Conservation (phyloP, 2,329 filamentous ascomycete species). For the Lojkania enalia region DNA sequence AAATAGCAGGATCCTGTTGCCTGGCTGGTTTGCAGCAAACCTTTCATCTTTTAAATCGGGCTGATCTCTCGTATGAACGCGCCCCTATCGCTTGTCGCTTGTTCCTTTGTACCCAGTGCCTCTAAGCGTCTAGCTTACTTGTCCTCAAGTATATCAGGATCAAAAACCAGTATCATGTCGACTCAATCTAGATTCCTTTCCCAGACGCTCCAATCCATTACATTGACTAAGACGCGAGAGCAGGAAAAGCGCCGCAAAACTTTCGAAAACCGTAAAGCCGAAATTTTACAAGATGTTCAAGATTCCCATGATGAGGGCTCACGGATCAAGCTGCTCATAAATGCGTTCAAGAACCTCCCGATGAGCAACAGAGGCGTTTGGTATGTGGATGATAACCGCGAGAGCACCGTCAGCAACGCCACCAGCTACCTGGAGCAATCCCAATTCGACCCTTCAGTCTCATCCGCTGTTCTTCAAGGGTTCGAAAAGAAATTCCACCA, state of each 20-base stretch:
- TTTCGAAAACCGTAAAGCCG: constrained; percentile 17
- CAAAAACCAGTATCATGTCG: too few relatives aligned
- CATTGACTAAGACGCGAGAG: constrained; percentile 19
- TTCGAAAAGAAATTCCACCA: constrained; percentile 16
- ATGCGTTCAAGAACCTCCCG: constrained; percentile 14
- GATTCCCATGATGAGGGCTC: constrained; percentile 8
- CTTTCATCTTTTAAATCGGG: too few relatives aligned
- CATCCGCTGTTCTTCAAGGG: constrained; percentile 8
- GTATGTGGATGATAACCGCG: constrained; percentile 16
- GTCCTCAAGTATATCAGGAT: too few relatives aligned
- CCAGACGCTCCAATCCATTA: constrained; percentile 23
- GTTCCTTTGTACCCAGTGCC: too few relatives aligned
- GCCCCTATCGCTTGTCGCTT: too few relatives aligned
- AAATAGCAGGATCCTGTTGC: too few relatives aligned
- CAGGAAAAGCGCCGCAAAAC: constrained; percentile 17
- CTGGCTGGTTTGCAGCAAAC: too few relatives aligned
- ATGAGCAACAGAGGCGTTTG: constrained; percentile 17
- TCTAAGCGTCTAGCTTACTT: too few relatives aligned
- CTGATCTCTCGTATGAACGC: too few relatives aligned
- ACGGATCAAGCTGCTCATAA: constrained; percentile 12
- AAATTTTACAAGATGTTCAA: constrained; percentile 9
- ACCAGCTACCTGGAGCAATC: constrained; percentile 20
- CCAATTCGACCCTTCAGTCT: constrained; percentile 16
- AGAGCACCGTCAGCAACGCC: constrained; percentile 11
- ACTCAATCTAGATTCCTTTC: constrained; percentile 18